These are phyloP conservation scores for Leptographium procerum DNA, from an alignment of 2,329 filamentous ascomycete species.

Conservation along the genomic window DNA sequence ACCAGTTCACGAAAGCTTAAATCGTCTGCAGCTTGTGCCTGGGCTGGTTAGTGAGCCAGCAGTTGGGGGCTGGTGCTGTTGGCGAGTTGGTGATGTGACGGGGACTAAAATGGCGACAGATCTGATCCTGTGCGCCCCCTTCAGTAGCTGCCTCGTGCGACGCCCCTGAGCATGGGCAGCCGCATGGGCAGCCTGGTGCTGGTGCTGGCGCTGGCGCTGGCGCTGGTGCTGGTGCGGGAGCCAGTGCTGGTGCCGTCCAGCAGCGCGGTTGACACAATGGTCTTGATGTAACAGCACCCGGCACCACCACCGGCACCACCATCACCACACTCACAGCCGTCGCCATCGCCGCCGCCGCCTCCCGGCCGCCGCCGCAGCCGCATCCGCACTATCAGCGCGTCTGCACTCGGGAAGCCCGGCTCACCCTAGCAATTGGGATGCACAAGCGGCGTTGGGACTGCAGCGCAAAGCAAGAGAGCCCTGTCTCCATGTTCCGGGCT, in stretches of 20 bases:
- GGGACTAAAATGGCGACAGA: constrained; percentile 8
- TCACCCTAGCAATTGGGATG: constrained; percentile 1
- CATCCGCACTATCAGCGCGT: not conserved
- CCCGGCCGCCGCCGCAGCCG: not conserved
- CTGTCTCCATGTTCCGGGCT: not conserved
- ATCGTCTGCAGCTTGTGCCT: not conserved
- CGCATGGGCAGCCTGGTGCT: too few species aligned
- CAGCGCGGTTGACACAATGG: not conserved
- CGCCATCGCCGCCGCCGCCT: not conserved
- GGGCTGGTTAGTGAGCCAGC: not conserved
- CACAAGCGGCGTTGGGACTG: not conserved
- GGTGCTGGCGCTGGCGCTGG: constrained; percentile 5
- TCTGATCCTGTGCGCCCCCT: not conserved
- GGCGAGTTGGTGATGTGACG: constrained; percentile 8
- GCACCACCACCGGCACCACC: not conserved
- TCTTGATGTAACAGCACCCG: not conserved
- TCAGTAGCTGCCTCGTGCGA: not conserved
- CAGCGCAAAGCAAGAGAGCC: not conserved
- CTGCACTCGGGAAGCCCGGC: not conserved
- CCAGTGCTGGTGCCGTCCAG: not conserved
- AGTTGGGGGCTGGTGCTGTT: constrained; percentile 1
- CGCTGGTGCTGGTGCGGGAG: not conserved
- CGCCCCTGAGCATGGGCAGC: constrained; percentile 4
- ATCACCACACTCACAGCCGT: not conserved
- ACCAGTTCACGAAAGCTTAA: constrained; percentile 3